Conservation (phyloP, 1,284 basidiomycete species). For the Rhodotorula sp. region DNA sequence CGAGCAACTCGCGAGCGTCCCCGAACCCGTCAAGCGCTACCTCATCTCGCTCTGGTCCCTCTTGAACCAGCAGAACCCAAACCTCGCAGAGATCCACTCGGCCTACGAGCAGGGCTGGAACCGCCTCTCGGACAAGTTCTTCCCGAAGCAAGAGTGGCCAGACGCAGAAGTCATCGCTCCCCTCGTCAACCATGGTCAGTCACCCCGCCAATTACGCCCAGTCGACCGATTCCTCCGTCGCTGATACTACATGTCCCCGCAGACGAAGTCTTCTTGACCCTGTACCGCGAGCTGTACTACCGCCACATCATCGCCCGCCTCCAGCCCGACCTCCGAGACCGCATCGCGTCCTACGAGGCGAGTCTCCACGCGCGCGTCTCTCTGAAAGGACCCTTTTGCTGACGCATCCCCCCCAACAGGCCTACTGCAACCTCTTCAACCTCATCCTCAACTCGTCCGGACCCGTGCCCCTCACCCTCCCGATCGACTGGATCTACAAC, state of each 20-base stretch:
- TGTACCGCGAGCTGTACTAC: slow-evolving; percentile 93
- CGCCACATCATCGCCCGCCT: slow-evolving; percentile 72
- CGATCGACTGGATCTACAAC: slow-evolving; percentile 98
- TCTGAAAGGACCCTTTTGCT: background rate
- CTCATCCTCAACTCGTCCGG: slow-evolving; percentile 92
- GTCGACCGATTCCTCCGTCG: background rate
- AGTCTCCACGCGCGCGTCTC: background rate
- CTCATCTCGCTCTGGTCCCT: slow-evolving; percentile 40
- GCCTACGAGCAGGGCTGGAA: slow-evolving; percentile 69
- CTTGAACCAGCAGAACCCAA: slow-evolving; percentile 32
- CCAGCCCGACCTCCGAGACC: slow-evolving; percentile 92
- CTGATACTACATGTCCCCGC: background rate
- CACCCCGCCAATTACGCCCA: background rate
- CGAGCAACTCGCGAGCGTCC: slow-evolving; percentile 38
- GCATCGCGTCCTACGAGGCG: slow-evolving; percentile 93
- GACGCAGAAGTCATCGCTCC: slow-evolving; percentile 93
- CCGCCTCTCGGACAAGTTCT: slow-evolving; percentile 92
- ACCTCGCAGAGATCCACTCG: slow-evolving; percentile 41
- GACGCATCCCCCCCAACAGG: slow-evolving; percentile 47
- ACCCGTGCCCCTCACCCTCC: slow-evolving; percentile 85
- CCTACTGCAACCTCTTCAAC: slow-evolving; percentile 97
- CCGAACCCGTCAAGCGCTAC: slow-evolving; percentile 41
- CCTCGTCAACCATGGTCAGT: slow-evolving; percentile 81
- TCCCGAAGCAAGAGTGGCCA: slow-evolving; percentile 92
- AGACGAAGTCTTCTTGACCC: slow-evolving; percentile 92